Base-by-base conservation (phyloP, 768 basidiomycete genomes). In the Austroboletus eburneus region DNA sequence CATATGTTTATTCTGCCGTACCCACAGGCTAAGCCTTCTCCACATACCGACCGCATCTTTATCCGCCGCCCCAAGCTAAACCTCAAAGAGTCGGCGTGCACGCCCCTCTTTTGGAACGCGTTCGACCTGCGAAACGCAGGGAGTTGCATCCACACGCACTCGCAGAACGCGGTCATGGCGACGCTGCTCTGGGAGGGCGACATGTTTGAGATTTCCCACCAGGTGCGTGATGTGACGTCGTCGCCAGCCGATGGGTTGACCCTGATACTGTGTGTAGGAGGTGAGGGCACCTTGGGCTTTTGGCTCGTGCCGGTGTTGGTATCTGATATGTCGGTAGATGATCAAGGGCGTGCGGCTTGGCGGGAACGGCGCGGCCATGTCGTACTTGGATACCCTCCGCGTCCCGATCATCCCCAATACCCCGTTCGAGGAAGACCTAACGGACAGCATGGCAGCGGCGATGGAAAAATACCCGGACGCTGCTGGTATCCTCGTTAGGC, bases 401-500 rank as follows among this genome's bases (percentile, higher is more conserved):
- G 71, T 94, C 2, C 91, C 91, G 0, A 92, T 94, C 59, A 94
- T 93, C 49, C 85, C 90, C 55, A 94, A 93, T 58, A 94, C 91
- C 1, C 91, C 91, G 5, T 76, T 87, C 49, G 91, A 94, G 63
- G 91, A 92, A 63, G 91, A 92, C 62, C 70, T 94, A 47, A 87
- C 83, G 50, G 88, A 88, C 34, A 85, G 87, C 51, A 92, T 94
- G 90, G 88, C 81, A 0, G 81, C 80, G 29, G 90, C 90, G 3
- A 91, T 93, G 87, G 64, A 69, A 9, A 77, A 80, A 50, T 83
- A 86, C 57, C 91, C 91, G 0, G 78, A 89, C 36, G 86, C 91
- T 0, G 79, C 85, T 2, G 91, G 73, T 2, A 73, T 90, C 12
- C 78, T 92, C 17, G 89, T 90, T 10, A 75, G 87, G 38, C 68